Percentiles rank a stretch among this genome's conserved stretches.
phyloP scores from a whole-genome alignment of 352 stramenopile species.

The Phytopythium kandeliae region DNA sequence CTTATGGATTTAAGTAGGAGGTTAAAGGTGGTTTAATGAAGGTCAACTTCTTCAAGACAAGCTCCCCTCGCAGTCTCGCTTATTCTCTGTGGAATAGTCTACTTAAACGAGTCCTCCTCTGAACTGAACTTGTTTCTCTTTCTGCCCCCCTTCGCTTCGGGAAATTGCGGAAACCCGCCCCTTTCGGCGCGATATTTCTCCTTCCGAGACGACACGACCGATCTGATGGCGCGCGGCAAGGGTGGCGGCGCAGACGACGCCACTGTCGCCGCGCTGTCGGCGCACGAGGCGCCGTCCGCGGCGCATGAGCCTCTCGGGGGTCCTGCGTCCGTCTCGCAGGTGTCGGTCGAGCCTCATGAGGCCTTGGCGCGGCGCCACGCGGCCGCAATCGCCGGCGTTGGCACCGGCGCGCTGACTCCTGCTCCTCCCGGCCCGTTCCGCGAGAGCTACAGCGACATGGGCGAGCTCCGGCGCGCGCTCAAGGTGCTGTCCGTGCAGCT shows the following conservation, averaged over 20 bases:
- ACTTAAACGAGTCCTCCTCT: neutral
- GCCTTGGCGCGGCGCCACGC: neutral
- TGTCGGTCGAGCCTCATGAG: no score
- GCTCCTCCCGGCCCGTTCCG: conserved; percentile 47
- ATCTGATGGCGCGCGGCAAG: neutral
- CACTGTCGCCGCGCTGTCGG: neutral
- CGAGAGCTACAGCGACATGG: conserved; percentile 73
- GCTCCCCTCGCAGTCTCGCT: no score
- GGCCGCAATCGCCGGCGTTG: neutral
- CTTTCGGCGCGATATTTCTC: neutral
- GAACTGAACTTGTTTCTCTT: no score
- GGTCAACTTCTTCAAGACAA: no score
- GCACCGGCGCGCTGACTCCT: conserved; percentile 4
- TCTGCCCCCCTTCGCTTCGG: neutral
- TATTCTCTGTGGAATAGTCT: neutral
- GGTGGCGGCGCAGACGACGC: neutral
- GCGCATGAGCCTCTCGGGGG: neutral
- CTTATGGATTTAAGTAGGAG: no score
- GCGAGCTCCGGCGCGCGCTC: conserved; percentile 61
- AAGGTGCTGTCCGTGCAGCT: conserved; percentile 72
- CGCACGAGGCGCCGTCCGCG: neutral
- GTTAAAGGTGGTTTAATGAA: no score
- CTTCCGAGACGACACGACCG: neutral
- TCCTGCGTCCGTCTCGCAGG: no score
- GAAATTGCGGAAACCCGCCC: conserved; percentile 7